Percentiles rank a stretch among this genome's conserved stretches.
These are phyloP conservation scores for Aspergillus ibericus DNA, from an alignment of 2,329 filamentous ascomycete species.

Conservation along the genomic window DNA sequence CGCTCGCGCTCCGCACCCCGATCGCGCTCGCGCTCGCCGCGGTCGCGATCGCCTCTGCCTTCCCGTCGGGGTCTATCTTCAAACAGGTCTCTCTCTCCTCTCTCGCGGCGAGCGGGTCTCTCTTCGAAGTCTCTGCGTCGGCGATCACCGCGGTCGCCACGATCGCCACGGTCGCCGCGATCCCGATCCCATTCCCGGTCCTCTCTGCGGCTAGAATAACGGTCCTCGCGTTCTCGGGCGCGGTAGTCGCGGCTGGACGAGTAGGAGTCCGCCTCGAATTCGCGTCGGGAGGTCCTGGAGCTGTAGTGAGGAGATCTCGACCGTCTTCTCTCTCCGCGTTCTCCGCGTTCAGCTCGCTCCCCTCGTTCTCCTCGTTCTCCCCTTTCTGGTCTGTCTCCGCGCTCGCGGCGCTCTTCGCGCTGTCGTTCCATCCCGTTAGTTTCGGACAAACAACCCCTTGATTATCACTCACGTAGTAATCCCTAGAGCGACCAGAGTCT, in stretches of 20 bases:
- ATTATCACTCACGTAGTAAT: constrained; percentile 51
- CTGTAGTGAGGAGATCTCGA: constrained; percentile 83
- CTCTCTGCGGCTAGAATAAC: constrained; percentile 72
- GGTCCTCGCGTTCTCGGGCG: constrained; percentile 89
- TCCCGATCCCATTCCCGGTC: constrained; percentile 80
- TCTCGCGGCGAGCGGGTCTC: constrained; percentile 48
- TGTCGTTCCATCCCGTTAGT: constrained; percentile 13
- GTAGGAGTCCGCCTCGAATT: constrained; percentile 79
- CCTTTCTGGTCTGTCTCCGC: constrained; percentile 46
- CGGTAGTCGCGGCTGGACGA: constrained; percentile 90
- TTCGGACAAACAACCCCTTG: background rate
- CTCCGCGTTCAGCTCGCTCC: constrained; percentile 45
- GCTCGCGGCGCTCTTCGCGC: constrained; percentile 51
- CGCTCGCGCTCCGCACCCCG: background rate
- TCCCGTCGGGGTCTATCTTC: constrained; percentile 58
- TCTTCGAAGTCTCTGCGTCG: constrained; percentile 65
- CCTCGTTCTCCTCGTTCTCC: constrained; percentile 29
- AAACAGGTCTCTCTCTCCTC: constrained; percentile 63
- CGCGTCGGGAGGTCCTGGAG: constrained; percentile 65
- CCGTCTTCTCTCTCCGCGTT: constrained; percentile 66
- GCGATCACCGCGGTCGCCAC: constrained; percentile 24
- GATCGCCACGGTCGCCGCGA: constrained; percentile 47
- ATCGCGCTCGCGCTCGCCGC: constrained; percentile 34
- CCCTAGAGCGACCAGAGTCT: constrained; percentile 56
- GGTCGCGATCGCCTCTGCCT: constrained; percentile 33